A percentile compares a stretch with the other conserved stretches of the same genome.
Evolutionary conservation across 2,329 filamentous ascomycete genomes (phyloP).

Genomic region (Blumeriella jaapii): DNA sequence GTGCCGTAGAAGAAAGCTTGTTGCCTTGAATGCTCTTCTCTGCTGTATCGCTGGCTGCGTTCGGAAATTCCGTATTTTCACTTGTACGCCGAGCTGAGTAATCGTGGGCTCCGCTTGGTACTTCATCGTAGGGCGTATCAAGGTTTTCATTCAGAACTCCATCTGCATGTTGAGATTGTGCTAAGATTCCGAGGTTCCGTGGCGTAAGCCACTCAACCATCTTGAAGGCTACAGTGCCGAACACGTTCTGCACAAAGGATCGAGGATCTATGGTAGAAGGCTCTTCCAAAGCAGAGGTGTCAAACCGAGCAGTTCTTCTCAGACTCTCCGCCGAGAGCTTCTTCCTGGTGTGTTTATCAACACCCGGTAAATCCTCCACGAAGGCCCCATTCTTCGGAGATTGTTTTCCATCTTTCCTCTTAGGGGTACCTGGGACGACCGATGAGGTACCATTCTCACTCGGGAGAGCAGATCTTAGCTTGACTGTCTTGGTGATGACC

Average conservation of each 20-base stretch:
- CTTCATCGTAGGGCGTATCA: no score
- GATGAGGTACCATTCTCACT: neutral
- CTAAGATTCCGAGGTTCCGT: slow-evolving; percentile 33
- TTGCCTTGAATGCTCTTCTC: neutral
- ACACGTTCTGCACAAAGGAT: slow-evolving; percentile 53
- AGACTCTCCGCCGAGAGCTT: slow-evolving; percentile 4
- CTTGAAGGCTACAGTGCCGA: slow-evolving; percentile 54
- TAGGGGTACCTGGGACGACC: neutral
- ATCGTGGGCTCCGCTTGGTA: no score
- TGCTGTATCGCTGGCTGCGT: no score
- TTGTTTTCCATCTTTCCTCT: neutral
- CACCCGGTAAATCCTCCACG: neutral
- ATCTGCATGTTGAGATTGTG: slow-evolving; percentile 7
- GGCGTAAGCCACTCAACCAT: slow-evolving; percentile 63
- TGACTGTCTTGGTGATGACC: slow-evolving; percentile 3
- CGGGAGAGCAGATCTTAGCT: slow-evolving; percentile 1
- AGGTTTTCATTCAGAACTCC: neutral
- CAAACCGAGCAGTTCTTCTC: neutral
- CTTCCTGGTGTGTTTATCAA: neutral
- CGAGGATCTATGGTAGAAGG: slow-evolving; percentile 41
- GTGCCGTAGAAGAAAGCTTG: no score
- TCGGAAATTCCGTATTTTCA: no score
- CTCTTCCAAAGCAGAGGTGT: slow-evolving; percentile 14
- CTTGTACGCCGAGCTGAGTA: no score
- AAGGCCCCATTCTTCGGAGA: slow-evolving; percentile 1